Conservation (phyloP, 2,329 filamentous ascomycete species). For the Tolypocladium endophyticum region DNA sequence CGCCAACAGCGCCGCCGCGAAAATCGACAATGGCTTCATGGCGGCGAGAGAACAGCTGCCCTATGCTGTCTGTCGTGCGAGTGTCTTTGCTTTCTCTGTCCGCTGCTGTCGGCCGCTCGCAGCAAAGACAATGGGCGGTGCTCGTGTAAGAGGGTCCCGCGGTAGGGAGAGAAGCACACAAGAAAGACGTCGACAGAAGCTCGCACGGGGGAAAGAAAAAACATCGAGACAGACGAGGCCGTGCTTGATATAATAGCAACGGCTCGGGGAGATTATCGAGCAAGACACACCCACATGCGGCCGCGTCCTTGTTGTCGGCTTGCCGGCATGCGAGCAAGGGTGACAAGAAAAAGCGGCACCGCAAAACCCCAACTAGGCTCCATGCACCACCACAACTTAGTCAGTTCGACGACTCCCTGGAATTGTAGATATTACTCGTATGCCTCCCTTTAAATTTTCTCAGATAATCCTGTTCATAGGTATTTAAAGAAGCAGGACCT, state of each 20-base stretch:
- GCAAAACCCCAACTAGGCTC: no score
- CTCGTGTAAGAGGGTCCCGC: not conserved
- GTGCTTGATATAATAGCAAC: not conserved
- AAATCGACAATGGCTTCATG: conserved; percentile 23
- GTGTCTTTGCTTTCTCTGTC: not conserved
- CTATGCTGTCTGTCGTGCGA: not conserved
- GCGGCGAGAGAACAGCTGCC: conserved; percentile 2
- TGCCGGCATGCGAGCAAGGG: no score
- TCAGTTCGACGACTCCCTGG: no score
- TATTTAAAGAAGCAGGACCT: no score
- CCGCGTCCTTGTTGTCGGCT: no score
- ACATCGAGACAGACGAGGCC: not conserved
- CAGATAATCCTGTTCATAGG: no score
- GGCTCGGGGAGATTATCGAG: not conserved
- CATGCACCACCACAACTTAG: no score
- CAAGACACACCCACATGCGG: not conserved
- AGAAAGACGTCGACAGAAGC: not conserved
- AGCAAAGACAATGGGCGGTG: not conserved
- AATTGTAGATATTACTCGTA: no score
- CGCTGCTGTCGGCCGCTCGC: not conserved
- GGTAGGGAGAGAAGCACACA: not conserved
- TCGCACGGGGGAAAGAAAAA: not conserved
- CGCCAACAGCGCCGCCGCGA: conserved; percentile 19
- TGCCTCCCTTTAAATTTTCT: no score
- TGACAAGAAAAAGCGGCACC: no score